A percentile compares a stretch with the other conserved stretches of the same genome.
Evolutionary conservation across 164 flowering plant species (phyloP).

Genomic region (Nelumbo lutea): DNA sequence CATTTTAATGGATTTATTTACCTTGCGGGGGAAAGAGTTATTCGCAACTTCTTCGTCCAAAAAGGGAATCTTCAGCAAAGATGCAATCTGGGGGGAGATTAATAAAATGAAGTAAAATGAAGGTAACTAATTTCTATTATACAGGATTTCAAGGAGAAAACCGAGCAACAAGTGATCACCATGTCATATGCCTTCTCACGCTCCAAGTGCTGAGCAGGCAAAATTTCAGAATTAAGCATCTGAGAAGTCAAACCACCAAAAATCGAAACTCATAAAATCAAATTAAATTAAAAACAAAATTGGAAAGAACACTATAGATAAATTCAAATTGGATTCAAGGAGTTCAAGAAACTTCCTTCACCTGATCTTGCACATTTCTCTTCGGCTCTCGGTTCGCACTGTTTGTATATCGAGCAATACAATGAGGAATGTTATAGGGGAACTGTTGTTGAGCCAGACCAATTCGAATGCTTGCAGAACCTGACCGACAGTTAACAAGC

Average conservation of each 20-base stretch:
- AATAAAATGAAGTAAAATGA: neutral
- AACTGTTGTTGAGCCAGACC: slow-evolving; percentile 80
- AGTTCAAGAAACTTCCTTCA: slow-evolving; percentile 8
- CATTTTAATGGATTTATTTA: slow-evolving; percentile 13
- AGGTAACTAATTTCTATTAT: slow-evolving; percentile 1
- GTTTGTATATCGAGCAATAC: slow-evolving; percentile 63
- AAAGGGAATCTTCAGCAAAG: slow-evolving; percentile 79
- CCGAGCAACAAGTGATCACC: slow-evolving; percentile 22
- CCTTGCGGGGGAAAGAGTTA: slow-evolving; percentile 71
- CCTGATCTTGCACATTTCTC: slow-evolving; percentile 77
- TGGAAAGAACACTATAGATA: neutral
- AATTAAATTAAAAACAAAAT: neutral
- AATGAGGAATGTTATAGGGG: slow-evolving; percentile 83
- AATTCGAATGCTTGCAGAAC: slow-evolving; percentile 80
- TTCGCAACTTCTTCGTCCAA: slow-evolving; percentile 75
- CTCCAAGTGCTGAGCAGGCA: slow-evolving; percentile 77
- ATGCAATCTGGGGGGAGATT: slow-evolving; percentile 58
- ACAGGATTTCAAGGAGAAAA: neutral
- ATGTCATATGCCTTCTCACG: slow-evolving; percentile 87
- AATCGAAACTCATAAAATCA: neutral
- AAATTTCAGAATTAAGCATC: slow-evolving; percentile 80
- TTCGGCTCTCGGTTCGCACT: slow-evolving; percentile 30
- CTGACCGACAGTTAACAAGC: slow-evolving; percentile 22
- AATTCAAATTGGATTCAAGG: neutral
- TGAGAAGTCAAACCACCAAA: slow-evolving; percentile 21